A percentile compares a stretch with the other conserved stretches of the same genome.
These are phyloP conservation scores for Cladosporium sp. DNA, from an alignment of 2,329 filamentous ascomycete species.

Conservation along the genomic window DNA sequence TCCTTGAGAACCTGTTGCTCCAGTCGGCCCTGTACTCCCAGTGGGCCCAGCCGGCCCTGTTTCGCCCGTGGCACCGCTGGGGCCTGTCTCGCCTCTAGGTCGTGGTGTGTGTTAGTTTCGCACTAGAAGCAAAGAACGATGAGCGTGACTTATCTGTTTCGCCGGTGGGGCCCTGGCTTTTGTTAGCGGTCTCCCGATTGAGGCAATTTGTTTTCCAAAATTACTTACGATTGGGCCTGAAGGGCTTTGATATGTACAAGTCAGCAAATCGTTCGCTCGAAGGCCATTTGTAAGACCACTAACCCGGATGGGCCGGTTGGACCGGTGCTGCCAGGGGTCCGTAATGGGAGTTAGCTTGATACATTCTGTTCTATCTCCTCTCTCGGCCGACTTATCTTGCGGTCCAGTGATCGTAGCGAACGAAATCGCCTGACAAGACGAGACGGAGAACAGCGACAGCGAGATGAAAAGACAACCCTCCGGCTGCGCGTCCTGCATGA, in stretches of 20 bases:
- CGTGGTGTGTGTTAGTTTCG: not conserved
- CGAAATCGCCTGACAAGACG: constrained; percentile 20
- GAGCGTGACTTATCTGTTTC: no score
- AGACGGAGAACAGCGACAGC: constrained; percentile 22
- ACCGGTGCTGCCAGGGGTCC: not conserved
- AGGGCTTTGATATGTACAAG: not conserved
- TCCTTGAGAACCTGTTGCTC: not conserved
- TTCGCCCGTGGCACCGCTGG: constrained; percentile 4
- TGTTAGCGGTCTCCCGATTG: no score
- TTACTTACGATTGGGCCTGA: not conserved
- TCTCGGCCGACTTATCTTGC: not conserved
- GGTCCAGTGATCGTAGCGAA: constrained; percentile 9
- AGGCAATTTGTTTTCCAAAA: no score
- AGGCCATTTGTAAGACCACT: not conserved
- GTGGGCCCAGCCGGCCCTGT: constrained; percentile 1
- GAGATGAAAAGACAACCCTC: constrained; percentile 22
- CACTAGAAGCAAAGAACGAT: no score
- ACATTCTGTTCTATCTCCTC: not conserved
- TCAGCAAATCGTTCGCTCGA: no score
- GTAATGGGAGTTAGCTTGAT: not conserved
- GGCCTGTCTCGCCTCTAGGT: constrained; percentile 1
- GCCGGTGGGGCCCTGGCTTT: no score
- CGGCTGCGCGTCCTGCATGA: constrained; percentile 20
- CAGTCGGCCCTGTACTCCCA: no score
- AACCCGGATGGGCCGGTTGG: not conserved